Conservation (phyloP, 2,329 filamentous ascomycete genomes). For the Trichoderma harzianum region DNA sequence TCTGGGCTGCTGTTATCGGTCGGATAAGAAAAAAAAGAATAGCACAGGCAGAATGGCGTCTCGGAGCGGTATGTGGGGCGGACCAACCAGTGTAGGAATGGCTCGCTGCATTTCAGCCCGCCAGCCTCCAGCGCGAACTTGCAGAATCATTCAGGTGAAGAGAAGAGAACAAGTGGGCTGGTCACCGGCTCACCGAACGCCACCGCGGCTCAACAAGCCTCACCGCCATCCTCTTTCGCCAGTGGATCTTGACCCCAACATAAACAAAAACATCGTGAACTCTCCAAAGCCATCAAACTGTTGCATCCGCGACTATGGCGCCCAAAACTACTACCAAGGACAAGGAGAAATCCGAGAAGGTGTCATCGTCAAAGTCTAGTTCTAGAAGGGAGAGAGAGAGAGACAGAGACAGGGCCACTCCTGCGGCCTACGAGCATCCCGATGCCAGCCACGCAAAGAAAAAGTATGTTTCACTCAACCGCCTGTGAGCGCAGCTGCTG, state of each 20-base stretch:
- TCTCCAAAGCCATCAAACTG: constrained; percentile 17
- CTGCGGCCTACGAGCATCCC: constrained; percentile 43
- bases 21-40: not conserved
- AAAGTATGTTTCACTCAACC: constrained; percentile 36
- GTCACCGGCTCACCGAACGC: constrained; percentile 15
- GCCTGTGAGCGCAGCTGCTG: not conserved
- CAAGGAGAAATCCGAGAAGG: not conserved
- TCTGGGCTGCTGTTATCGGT: not conserved
- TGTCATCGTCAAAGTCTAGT: not conserved
- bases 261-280: constrained; percentile 19
- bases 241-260: constrained; percentile 22
- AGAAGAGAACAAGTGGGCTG: constrained; percentile 21
- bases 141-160: constrained; percentile 35
- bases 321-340: constrained; percentile 28
- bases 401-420: constrained; percentile 24
- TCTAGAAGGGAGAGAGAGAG: constrained; percentile 21
- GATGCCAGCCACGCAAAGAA: constrained; percentile 50
- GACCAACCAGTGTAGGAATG: not conserved
- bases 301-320: constrained; percentile 35
- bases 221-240: constrained; percentile 16
- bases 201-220: constrained; percentile 20
- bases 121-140: not conserved
- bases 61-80: not conserved
- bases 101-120: not conserved
- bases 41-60: not conserved